These are phyloP conservation scores for Hypoxylon sp. DNA, from an alignment of 2,329 filamentous ascomycete genomes.

Conservation along the genomic window DNA sequence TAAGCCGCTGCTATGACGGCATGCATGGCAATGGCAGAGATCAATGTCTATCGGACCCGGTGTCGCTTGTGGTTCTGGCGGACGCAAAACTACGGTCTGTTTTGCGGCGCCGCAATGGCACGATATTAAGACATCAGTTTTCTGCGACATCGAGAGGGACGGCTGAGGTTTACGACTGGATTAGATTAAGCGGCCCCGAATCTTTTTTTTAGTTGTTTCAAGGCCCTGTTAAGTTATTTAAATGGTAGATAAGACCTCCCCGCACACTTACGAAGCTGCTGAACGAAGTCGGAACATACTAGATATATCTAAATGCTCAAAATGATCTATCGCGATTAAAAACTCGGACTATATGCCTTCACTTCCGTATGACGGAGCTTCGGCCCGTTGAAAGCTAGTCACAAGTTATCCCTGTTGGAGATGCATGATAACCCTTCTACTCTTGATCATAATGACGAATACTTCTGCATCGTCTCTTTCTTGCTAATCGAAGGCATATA, in stretches of 20 bases:
- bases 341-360: background rate
- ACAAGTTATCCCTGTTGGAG: slow-evolving; percentile 15
- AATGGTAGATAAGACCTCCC: background rate
- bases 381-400: slow-evolving; percentile 31
- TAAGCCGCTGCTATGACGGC: slow-evolving; percentile 55
- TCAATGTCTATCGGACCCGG: slow-evolving; percentile 33
- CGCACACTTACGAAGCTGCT: background rate
- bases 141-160: slow-evolving; percentile 19
- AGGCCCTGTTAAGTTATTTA: background rate
- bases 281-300: background rate
- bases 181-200: background rate
- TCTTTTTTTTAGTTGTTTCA: background rate
- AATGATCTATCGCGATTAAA: slow-evolving; percentile 9
- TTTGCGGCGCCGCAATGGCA: slow-evolving; percentile 52
- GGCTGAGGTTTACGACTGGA: background rate
- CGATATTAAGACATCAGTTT: slow-evolving; percentile 39
- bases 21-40: slow-evolving; percentile 56
- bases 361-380: slow-evolving; percentile 19
- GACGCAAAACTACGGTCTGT: slow-evolving; percentile 42
- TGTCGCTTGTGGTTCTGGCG: background rate
- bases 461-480: background rate
- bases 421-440: slow-evolving; percentile 2
- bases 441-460: slow-evolving; percentile 13
- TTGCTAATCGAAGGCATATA: slow-evolving; percentile 10
- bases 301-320: slow-evolving; percentile 13